phyloP scores from a whole-genome alignment of 1,284 basidiomycete genomes.

The Naganishia sp. region DNA sequence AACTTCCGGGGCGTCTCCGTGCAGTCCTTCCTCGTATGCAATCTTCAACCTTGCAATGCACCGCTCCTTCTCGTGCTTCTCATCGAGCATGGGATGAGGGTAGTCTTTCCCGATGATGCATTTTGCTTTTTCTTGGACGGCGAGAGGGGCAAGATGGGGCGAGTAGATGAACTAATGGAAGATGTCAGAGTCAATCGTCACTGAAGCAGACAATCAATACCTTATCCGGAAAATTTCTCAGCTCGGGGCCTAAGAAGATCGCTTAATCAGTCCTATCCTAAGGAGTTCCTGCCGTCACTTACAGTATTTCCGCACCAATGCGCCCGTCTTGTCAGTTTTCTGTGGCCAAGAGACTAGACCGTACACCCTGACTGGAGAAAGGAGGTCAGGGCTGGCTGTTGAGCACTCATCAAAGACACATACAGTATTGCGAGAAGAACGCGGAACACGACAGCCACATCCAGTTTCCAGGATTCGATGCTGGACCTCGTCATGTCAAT shows the following conservation, averaged over 20 bases:
- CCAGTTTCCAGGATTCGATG: slow-evolving; percentile 55
- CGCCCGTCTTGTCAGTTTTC: slow-evolving; percentile 57
- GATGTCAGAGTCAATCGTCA: background rate
- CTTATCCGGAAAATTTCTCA: slow-evolving; percentile 55
- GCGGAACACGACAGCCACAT: slow-evolving; percentile 59
- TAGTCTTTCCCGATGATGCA: slow-evolving; percentile 55
- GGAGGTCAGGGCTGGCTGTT: background rate
- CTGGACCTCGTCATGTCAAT: slow-evolving; percentile 5
- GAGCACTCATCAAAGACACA: no score
- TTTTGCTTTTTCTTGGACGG: slow-evolving; percentile 50
- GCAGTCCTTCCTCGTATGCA: slow-evolving; percentile 45
- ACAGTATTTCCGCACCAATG: slow-evolving; percentile 56
- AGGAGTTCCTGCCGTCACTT: slow-evolving; percentile 4
- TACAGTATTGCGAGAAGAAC: slow-evolving; percentile 54
- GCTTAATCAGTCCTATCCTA: background rate
- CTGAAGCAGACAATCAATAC: slow-evolving; percentile 33
- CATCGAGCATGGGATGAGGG: slow-evolving; percentile 53
- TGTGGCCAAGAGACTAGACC: slow-evolving; percentile 55
- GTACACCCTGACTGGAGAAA: slow-evolving; percentile 50
- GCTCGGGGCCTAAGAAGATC: slow-evolving; percentile 48
- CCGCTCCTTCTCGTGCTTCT: slow-evolving; percentile 47
- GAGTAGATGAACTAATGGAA: slow-evolving; percentile 50
- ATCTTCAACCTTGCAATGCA: slow-evolving; percentile 50
- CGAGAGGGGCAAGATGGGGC: slow-evolving; percentile 50
- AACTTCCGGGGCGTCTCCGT: slow-evolving; percentile 45